Evolutionary conservation across 768 basidiomycete genomes (phyloP).

Genomic region (Artomyces pyxidatus): DNA sequence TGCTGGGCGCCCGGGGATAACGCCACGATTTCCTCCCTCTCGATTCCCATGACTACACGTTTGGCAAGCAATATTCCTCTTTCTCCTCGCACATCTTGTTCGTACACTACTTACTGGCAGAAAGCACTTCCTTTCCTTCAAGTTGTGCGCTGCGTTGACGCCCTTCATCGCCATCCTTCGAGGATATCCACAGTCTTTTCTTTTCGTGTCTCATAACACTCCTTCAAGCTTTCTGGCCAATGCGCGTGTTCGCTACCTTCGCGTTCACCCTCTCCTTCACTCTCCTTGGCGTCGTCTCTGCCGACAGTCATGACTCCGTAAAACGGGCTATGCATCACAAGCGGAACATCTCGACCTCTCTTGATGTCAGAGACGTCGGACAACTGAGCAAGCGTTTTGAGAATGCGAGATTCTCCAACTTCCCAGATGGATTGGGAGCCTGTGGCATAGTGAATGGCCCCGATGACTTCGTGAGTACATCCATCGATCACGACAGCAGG

Average conservation of each 20-base stretch:
- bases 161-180: constrained; percentile 1
- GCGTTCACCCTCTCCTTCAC: neutral
- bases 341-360: neutral
- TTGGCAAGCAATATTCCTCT: too few relatives aligned
- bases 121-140: too few relatives aligned
- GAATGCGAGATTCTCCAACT: constrained; percentile 43
- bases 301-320: neutral
- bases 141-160: constrained; percentile 3
- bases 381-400: constrained; percentile 31
- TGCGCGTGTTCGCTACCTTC: neutral
- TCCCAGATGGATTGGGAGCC: constrained; percentile 50
- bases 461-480: constrained; percentile 36
- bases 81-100: too few relatives aligned
- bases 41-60: too few relatives aligned
- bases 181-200: neutral
- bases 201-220: too few relatives aligned
- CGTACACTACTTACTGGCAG: too few relatives aligned
- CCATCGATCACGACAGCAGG: neutral
- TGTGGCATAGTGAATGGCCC: constrained; percentile 36
- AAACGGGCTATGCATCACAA: neutral
- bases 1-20: too few relatives aligned
- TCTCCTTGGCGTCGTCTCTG: neutral
- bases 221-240: neutral
- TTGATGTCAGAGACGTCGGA: constrained; percentile 12
- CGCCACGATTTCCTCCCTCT: too few relatives aligned